Evolutionary conservation across 2,329 filamentous ascomycete species (phyloP), one percentile per base, ranked within the genome.

Genomic region (Colletotrichum endophyticum): DNA sequence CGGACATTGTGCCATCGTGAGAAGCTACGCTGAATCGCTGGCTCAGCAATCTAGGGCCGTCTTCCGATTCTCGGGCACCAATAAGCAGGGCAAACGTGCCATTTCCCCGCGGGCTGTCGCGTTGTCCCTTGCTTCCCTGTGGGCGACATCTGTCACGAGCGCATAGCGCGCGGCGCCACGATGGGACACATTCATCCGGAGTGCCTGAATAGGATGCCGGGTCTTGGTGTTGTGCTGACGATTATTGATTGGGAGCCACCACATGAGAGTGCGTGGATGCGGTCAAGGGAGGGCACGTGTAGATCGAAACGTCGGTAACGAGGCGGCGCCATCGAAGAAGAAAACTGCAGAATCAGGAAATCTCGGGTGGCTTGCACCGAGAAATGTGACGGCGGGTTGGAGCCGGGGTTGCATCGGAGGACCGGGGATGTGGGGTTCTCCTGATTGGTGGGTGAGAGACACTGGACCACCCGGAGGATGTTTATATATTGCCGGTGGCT

Each of bases 281-380:
- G 32, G 25, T 49, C 22, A 30, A 19, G 34, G 56, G 32, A 25
- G 28, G 13, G n/a, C 66, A 62, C 22, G 66, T 70, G 59, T 70
- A 19, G 61, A 22, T 30, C 36, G 34, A 16, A 75, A 77, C 16
- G 72, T 12, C 27, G 66, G 53, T 56, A 56, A 19, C 53, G 62
- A 61, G 22, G 16, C 49, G 53, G 49, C 36, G 53, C 36, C 71
- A 62, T 32, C 59, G 32, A 71, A 49, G 32, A 66, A 62, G 36
- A 64, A 66, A 61, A 36, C 8, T 66, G 59, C 70, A 70, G 71
- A 66, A 76, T 62, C 66, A 76, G 74, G 74, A 76, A 76, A 75
- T 76, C 72, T 75, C 74, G 74, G 74, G 57, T 36, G 53, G 27
- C 32, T 53, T 56, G 59, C 71, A 66, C 74, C 74, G 74, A 74